Evolutionary conservation across 192 early-diverging fungal species (phyloP), one percentile per base, ranked within the genome.

Genomic region (Backusella tuberculispora): DNA sequence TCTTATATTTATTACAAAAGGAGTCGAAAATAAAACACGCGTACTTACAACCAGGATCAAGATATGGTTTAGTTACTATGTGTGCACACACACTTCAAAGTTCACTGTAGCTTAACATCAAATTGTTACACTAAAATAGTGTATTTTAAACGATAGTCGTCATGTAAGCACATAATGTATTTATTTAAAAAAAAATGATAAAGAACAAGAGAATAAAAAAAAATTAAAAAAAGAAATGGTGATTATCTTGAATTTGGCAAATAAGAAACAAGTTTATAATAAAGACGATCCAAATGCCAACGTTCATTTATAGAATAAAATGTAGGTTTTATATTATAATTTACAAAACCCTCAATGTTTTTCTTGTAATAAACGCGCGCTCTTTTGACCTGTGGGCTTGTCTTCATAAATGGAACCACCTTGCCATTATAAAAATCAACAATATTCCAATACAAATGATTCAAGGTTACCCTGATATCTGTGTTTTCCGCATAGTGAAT

Each of bases 281-380:
- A 56, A 24, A 56, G 3, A 9, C 21, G 53, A 56, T 56, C 53
- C 19, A 60, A 60, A 60, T 60, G 53, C 21, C 53, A 60, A 26
- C 53, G 9, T 3, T 60, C 53, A 60, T 60, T 60, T 4, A 60
- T 13, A 8, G 21, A 60, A 12, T 3, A 12, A 4, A 26, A 1
- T 12, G 53, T 24, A 21, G 53, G 53, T 60, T 60, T 60, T 1
- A 60, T 26, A 26, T 60, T 60, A 26, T 60, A 60, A 24, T 24
- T 60, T 4, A 60, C 53, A 60, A 60, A 60, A 4, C 53, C 53
- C 21, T 60, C 53, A 26, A 60, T 60, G 5, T 60, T 60, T 24
- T 60, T 60, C 53, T 60, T 60, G 24, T 60, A 60, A 26, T 60
- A 60, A 24, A 60, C 53, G 9, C 53, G 53, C 13, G 53, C 21